Conservation (phyloP, 225 moss, liverwort and hornwort species). For the Pleurozium schreberi region DNA sequence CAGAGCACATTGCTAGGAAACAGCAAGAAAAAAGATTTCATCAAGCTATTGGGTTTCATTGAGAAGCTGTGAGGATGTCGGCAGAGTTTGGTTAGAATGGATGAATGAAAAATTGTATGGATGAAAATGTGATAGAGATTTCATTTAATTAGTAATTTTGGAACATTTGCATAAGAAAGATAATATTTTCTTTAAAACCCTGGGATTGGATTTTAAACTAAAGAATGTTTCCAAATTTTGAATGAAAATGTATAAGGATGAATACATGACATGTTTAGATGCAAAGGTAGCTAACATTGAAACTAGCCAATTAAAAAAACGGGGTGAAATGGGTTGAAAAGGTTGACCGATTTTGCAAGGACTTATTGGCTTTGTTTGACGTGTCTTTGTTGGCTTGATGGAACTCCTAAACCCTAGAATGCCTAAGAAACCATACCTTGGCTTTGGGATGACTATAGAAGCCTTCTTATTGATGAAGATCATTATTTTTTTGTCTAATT, state of each 20-base stretch:
- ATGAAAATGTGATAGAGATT: neutral
- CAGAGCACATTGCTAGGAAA: neutral
- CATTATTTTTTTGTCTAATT: neutral
- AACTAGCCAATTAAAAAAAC: no score
- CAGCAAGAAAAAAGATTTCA: no score
- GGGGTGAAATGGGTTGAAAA: neutral
- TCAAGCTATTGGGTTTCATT: neutral
- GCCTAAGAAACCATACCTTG: rapidly evolving
- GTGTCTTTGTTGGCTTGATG: neutral
- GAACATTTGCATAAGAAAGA: neutral
- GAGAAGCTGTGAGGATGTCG: neutral
- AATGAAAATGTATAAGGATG: neutral
- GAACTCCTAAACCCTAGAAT: neutral
- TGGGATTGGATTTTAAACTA: neutral
- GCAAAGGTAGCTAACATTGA: neutral
- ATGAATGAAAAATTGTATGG: neutral
- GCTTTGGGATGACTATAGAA: neutral
- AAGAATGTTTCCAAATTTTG: neutral
- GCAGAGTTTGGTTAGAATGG: neutral
- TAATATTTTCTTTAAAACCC: neutral
- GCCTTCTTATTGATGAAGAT: neutral
- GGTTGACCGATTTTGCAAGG: neutral
- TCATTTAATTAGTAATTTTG: neutral
- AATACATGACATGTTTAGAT: neutral
- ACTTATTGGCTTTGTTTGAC: neutral